Conservation (phyloP, 371 early-diverging fungal species). For the Mortierella sp. region DNA sequence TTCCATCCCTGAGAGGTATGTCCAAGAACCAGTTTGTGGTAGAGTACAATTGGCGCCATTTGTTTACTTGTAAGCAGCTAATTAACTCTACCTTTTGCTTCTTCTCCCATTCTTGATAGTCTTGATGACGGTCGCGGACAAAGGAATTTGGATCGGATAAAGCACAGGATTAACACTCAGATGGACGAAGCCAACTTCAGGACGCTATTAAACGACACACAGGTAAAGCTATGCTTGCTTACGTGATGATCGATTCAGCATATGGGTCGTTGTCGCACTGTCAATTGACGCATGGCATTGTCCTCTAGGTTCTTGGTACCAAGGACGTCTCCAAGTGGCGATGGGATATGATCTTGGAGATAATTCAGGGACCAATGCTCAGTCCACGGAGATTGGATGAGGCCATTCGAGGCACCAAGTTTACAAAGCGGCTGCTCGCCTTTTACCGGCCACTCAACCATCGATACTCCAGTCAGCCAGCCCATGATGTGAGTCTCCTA, state of each 20-base stretch:
- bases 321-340: conserved; percentile 89
- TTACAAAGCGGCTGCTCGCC: conserved; percentile 79
- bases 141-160: conserved; percentile 74
- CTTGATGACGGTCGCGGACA: conserved; percentile 42
- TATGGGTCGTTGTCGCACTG: too few relatives aligned
- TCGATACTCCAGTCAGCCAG: conserved; percentile 76
- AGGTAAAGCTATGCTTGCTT: conserved; percentile 59
- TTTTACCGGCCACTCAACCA: conserved; percentile 85
- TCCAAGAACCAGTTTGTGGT: too few relatives aligned
- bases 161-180: conserved; percentile 76
- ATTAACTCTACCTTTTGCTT: background rate
- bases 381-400: conserved; percentile 85
- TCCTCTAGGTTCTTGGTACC: conserved; percentile 67
- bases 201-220: conserved; percentile 75
- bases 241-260: too few relatives aligned
- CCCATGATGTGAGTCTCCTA: conserved; percentile 43
- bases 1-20: conserved; percentile 49
- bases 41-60: too few relatives aligned
- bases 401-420: conserved; percentile 79
- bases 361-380: conserved; percentile 82
- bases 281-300: background rate
- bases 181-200: conserved; percentile 84
- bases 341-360: conserved; percentile 83
- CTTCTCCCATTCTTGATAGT: background rate
- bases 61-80: too few relatives aligned